Evolutionary conservation across 108 stramenopile species (phyloP), one percentile per base, ranked within the genome.

Genomic region (Cyclotella sp.): DNA sequence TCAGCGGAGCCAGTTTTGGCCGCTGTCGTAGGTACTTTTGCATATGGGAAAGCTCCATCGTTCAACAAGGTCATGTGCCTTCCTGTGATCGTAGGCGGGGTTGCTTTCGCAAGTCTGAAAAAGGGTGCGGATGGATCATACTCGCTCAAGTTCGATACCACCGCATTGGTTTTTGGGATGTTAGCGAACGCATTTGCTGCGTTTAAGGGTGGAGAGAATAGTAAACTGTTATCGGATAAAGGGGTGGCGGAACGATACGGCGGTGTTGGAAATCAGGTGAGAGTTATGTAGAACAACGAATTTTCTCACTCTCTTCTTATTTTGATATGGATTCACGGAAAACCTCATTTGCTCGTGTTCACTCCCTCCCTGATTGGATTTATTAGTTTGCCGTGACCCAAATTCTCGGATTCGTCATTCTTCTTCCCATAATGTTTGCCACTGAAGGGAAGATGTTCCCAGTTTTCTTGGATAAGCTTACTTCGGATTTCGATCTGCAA

Each of bases 221-320:
- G 81, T 77, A 87, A 82, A 65, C 70, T 87, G 18, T 73, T 87
- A 84, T 55, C 78, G 4, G 84, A 84, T 61, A 74, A 77, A 53
- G 84, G 78, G 14, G 59, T 87, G 21, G 81, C 83, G 15, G 72
- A 81, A 45, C 79, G 86, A 45, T 84, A 80, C 60, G 86, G 86
- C 18, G 83, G 84, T 43, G 86, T 87, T 59, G 86, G 86, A 54
- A 87, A 87, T 29, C 86, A 87, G 83, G 83, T 84, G 47, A 82
- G 70, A 72, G 44, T 41, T 40, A 21, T 45, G 8, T 42, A 59
- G 21, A n/a, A n/a, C n/a, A n/a, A n/a, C n/a, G n/a, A n/a, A n/a
- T n/a, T n/a, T n/a, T n/a, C n/a, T n/a, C n/a, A n/a, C n/a, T n/a
- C n/a, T n/a, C 6, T 18, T 15, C 39, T 16, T 49, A 39, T 34